Percentiles rank a stretch among this genome's conserved stretches.
Conservation (phyloP, 495 filamentous ascomycete species). For the Lichenothelia convexa region DNA sequence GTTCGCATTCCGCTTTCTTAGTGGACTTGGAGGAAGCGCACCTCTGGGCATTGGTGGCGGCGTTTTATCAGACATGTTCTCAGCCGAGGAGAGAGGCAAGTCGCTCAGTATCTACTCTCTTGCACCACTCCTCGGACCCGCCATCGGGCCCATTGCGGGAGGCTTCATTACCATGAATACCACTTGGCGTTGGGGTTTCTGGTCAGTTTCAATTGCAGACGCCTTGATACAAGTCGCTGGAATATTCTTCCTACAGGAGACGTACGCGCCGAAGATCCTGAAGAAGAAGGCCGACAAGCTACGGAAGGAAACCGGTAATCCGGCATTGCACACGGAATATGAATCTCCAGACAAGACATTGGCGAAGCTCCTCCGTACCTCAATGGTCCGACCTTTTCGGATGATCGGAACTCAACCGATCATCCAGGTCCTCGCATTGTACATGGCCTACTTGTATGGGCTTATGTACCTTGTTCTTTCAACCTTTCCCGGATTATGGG, state of each 20-base stretch:
- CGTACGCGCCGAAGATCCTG: constrained; percentile 48
- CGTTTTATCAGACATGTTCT: constrained; percentile 20
- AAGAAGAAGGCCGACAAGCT: constrained; percentile 35
- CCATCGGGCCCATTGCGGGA: constrained; percentile 23
- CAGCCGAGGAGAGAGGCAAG: constrained; percentile 21
- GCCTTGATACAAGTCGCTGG: constrained; percentile 42
- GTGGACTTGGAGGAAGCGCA: constrained; percentile 23
- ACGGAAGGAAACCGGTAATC: constrained; percentile 45
- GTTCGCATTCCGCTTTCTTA: constrained; percentile 24
- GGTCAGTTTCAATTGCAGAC: constrained; percentile 36
- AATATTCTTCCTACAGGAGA: constrained; percentile 50
- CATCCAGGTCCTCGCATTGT: constrained; percentile 33
- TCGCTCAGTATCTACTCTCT: constrained; percentile 23
- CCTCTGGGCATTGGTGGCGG: constrained; percentile 24
- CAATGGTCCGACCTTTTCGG: constrained; percentile 26
- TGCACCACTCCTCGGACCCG: constrained; percentile 23
- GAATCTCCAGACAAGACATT: constrained; percentile 27
- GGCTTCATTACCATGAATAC: constrained; percentile 45
- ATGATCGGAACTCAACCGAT: constrained; percentile 36
- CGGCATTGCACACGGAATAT: constrained; percentile 40
- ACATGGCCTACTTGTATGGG: constrained; percentile 55
- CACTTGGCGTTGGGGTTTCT: constrained; percentile 27
- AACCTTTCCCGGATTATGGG: constrained; percentile 49
- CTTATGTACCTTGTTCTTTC: constrained; percentile 55
- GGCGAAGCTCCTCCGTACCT: constrained; percentile 9